A percentile compares a stretch with the other conserved stretches of the same genome.
phyloP scores from a whole-genome alignment of 495 filamentous ascomycete species.

The Paragyromitra xinjiangensis region DNA sequence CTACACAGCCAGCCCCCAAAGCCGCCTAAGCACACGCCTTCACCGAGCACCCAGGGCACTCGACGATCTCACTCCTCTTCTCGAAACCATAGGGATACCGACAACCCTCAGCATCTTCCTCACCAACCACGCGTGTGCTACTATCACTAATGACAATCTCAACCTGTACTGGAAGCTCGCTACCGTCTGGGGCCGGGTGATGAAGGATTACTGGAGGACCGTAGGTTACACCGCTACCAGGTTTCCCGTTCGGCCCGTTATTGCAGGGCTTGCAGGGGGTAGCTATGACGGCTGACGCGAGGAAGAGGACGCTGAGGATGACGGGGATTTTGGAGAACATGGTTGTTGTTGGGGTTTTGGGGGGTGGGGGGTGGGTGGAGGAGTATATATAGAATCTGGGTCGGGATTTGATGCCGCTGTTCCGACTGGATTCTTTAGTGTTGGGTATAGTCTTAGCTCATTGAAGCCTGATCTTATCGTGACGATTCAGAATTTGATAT shows the following conservation, averaged over 20 bases:
- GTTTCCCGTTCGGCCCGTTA: constrained; percentile 20
- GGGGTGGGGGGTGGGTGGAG: neutral
- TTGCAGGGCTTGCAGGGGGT: constrained; percentile 25
- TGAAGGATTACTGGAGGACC: constrained; percentile 6
- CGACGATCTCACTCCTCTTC: constrained; percentile 33
- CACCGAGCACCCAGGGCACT: constrained; percentile 19
- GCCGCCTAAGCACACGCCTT: constrained; percentile 8
- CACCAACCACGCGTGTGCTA: neutral
- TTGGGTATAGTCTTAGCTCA: neutral
- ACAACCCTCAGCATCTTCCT: neutral
- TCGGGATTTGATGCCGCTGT: neutral
- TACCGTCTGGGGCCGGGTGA: constrained; percentile 1
- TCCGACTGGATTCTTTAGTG: neutral
- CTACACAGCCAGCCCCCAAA: neutral
- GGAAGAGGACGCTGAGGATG: neutral
- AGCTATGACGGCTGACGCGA: constrained; percentile 15
- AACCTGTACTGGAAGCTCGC: constrained; percentile 11
- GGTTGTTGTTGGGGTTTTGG: neutral
- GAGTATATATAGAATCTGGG: neutral
- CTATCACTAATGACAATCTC: constrained; percentile 1
- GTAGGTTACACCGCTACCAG: neutral
- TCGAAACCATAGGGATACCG: neutral
- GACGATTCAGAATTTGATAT: neutral
- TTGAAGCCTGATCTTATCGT: neutral
- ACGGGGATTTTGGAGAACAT: constrained; percentile 7